Evolutionary conservation across 2,329 filamentous ascomycete genomes (phyloP).

Genomic region (Lachnellula suecica): DNA sequence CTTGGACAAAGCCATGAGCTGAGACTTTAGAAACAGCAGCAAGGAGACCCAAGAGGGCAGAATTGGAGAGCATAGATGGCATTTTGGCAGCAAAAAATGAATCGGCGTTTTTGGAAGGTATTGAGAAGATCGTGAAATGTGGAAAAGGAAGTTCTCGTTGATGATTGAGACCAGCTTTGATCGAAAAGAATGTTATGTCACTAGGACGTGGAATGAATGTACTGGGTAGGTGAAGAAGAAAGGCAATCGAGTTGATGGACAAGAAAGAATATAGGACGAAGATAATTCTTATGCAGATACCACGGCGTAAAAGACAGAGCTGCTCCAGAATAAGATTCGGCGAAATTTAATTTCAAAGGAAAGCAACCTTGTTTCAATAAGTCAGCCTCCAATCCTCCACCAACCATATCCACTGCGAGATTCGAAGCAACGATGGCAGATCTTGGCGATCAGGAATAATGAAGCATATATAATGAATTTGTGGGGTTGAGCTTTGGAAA

Average conservation of each 20-base stretch:
- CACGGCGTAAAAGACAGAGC: background rate
- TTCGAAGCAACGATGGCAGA: background rate
- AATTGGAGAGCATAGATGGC: slow-evolving; percentile 18
- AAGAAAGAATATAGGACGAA: background rate
- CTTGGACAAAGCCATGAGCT: slow-evolving; percentile 45
- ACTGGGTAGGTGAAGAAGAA: background rate
- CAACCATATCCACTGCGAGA: background rate
- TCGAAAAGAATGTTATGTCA: background rate
- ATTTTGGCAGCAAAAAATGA: slow-evolving; percentile 5
- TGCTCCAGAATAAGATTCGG: background rate
- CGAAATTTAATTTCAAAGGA: background rate
- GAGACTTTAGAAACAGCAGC: slow-evolving; percentile 38
- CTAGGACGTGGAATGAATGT: background rate
- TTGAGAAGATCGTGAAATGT: background rate
- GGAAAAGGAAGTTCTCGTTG: too few relatives aligned
- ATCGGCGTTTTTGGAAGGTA: background rate
- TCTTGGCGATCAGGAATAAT: background rate
- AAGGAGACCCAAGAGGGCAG: slow-evolving; percentile 24
- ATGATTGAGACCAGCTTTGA: background rate
- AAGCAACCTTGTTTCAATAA: background rate
- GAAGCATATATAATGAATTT: background rate
- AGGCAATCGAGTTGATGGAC: background rate
- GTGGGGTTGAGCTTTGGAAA: background rate
- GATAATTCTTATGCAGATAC: background rate
- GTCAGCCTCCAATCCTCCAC: background rate